A percentile compares a stretch with the other conserved stretches of the same genome.
phyloP scores from a whole-genome alignment of 139 green algal genomes.

The Chlamydomonas sp. region DNA sequence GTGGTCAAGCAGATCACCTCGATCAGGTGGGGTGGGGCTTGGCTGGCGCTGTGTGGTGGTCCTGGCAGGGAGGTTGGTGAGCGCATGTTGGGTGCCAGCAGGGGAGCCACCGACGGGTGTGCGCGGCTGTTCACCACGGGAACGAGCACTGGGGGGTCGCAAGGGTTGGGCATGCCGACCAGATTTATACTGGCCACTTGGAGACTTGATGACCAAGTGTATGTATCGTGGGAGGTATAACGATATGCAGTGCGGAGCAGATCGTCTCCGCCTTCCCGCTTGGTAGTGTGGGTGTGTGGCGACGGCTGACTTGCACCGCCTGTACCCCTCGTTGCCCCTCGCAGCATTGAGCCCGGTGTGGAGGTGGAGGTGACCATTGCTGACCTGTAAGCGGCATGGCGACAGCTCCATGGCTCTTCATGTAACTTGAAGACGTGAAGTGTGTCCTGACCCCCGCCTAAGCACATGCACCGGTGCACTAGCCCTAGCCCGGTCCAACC shows the following conservation, averaged over 20 bases:
- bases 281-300: not conserved
- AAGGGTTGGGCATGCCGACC: too few relatives aligned
- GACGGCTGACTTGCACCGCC: not conserved
- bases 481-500: too few relatives aligned
- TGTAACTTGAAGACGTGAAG: not conserved
- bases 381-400: slow-evolving; percentile 43
- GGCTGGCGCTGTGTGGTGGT: not conserved
- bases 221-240: too few relatives aligned
- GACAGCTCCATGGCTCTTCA: not conserved
- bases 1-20: slow-evolving; percentile 99
- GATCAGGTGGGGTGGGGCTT: slow-evolving; percentile 73
- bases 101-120: too few relatives aligned
- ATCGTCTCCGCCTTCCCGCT: not conserved
- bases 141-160: too few relatives aligned
- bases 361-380: slow-evolving; percentile 90
- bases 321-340: slow-evolving; percentile 10
- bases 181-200: too few relatives aligned
- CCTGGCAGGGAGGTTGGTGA: not conserved
- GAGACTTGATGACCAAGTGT: too few relatives aligned
- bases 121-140: too few relatives aligned
- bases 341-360: slow-evolving; percentile 96
- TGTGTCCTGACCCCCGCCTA: too few relatives aligned
- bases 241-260: too few relatives aligned
- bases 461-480: too few relatives aligned
- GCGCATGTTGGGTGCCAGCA: not conserved